Conservation (phyloP, 2,329 filamentous ascomycete species). For the Phaeosphaeriaceae sp. region DNA sequence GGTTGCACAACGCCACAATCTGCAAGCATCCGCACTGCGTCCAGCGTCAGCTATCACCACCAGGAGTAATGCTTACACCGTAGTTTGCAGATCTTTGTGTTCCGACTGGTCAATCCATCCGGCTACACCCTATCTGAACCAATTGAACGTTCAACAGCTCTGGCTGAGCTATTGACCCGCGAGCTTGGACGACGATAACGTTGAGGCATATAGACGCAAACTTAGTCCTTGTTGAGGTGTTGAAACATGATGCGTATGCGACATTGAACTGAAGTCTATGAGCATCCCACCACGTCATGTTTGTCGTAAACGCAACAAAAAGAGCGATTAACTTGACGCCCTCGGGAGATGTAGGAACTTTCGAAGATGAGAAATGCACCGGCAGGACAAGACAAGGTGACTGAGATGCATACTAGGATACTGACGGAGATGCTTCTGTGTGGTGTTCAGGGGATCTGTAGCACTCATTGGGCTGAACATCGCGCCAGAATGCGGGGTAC, state of each 20-base stretch:
- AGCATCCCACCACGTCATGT: not conserved
- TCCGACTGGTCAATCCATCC: constrained; percentile 9
- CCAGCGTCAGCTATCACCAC: constrained; percentile 8
- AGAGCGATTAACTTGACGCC: not conserved
- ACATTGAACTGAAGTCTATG: not conserved
- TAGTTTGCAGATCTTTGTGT: constrained; percentile 7
- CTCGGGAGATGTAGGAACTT: not conserved
- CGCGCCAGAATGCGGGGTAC: not conserved
- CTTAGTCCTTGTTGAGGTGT: not conserved
- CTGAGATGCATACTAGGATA: not conserved
- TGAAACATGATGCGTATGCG: not conserved
- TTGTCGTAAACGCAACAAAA: not conserved
- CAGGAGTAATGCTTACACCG: constrained; percentile 4
- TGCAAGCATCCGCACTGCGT: constrained; percentile 5
- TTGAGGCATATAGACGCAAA: not conserved
- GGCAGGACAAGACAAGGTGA: not conserved
- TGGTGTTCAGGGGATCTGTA: not conserved
- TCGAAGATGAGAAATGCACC: not conserved
- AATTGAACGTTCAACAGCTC: constrained; percentile 1
- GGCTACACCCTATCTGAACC: constrained; percentile 9
- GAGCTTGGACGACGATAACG: not conserved
- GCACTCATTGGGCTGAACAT: constrained; percentile 1
- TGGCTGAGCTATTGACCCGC: not conserved
- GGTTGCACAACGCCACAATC: constrained; percentile 3
- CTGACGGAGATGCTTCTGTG: not conserved